These are phyloP conservation scores for Spiraea crenata DNA, from an alignment of 331 rosid species.

Conservation along the genomic window DNA sequence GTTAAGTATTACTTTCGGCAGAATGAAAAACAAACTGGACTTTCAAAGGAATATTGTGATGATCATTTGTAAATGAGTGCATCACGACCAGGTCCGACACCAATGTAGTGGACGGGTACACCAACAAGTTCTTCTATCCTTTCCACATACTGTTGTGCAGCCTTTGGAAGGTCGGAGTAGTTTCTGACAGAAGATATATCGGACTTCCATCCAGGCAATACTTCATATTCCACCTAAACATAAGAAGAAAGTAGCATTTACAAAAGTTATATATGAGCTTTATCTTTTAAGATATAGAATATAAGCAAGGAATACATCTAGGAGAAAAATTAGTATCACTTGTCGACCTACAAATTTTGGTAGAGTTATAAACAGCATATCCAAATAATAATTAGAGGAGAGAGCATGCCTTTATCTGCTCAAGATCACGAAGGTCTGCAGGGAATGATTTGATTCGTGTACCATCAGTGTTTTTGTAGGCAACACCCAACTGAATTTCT, in stretches of 20 bases:
- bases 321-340: background rate
- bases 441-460: constrained; percentile 70
- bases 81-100: constrained; percentile 95
- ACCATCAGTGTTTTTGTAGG: constrained; percentile 63
- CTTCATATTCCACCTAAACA: constrained; percentile 83
- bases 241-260: constrained; percentile 17
- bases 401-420: constrained; percentile 66
- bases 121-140: constrained; percentile 88
- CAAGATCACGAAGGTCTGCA: constrained; percentile 74
- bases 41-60: background rate
- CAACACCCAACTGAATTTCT: constrained; percentile 71
- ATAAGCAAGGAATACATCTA: background rate
- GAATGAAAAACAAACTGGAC: constrained; percentile 16
- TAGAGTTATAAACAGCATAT: background rate
- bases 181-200: constrained; percentile 77
- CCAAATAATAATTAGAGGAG: background rate
- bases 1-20: constrained; percentile 27
- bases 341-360: background rate
- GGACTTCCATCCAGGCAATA: constrained; percentile 79
- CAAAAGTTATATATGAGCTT: constrained; percentile 11
- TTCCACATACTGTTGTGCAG: constrained; percentile 70
- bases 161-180: constrained; percentile 81
- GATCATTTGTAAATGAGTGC: constrained; percentile 76
- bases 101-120: constrained; percentile 82
- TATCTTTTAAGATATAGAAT: background rate